Base-by-base conservation (phyloP, 805 yeast species). In the Schwanniomyces polymorphus region DNA sequence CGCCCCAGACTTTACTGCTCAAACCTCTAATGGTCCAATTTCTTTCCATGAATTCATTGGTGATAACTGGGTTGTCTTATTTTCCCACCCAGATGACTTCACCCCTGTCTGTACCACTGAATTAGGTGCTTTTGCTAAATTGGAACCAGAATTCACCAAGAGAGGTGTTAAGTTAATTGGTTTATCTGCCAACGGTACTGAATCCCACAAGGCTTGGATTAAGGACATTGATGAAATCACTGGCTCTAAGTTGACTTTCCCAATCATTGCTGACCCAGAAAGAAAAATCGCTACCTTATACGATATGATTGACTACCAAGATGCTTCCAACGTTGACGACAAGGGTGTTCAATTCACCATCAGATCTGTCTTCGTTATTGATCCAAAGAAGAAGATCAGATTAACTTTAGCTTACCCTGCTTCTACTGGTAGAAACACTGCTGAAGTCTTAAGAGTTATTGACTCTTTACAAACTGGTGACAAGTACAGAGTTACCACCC, bases 61-160 rank as follows among this genome's bases (percentile, higher is more conserved):
- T 42, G 82, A 86, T 71, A 80, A 85, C 41, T 91, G 97, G 97
- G 84, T 85, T 41, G 84, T 91, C 43, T 76, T 91, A 62, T 91
- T 91, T 74, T 88, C 96, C 23, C 97, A 91, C 70, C 97, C 97
- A 52, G 97, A 91, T 46, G 97, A 91, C 70, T 91, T 89, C 79
- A 91, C 97, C 16, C 97, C 97, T 41, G 97, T 91, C 46, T 91
- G 97, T 72, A 91, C 97, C 62, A 91, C 97, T 47, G 97, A 91
- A 76, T 79, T 91, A 64, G 97, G 97, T 57, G 97, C 96, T 17
- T 91, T 91, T 61, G 91, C 97, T 54, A 80, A 84, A 60, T 81
- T 90, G 72, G 88, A 89, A 75, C 89, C 91, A 46, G 97, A 91
- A 69, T 91, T 91, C 61, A 83, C 85, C 63, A 77, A 85, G 72